Evolutionary conservation across 2,329 filamentous ascomycete species (phyloP).

Genomic region (Elsinoe australis): DNA sequence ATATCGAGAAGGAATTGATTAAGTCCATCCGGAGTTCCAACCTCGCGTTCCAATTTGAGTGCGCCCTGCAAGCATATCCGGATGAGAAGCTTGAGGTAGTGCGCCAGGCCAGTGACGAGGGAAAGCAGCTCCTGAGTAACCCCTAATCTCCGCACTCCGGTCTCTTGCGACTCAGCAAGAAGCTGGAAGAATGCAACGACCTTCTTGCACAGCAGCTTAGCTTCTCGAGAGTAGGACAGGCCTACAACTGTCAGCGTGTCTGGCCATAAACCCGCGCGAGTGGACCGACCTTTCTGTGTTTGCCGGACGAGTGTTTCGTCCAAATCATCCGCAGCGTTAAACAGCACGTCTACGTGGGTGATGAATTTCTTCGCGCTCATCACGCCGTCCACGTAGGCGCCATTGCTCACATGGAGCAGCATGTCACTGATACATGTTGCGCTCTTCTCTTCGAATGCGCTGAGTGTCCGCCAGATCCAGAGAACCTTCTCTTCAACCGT

Average conservation of each 20-base stretch:
- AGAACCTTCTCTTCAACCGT: slow-evolving; percentile 96
- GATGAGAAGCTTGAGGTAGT: slow-evolving; percentile 95
- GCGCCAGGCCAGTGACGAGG: slow-evolving; percentile 87
- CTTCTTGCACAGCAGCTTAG: slow-evolving; percentile 99
- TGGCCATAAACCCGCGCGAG: slow-evolving; percentile 7
- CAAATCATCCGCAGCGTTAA: slow-evolving; percentile 77
- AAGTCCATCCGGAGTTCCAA: slow-evolving; percentile 63
- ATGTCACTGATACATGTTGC: slow-evolving; percentile 98
- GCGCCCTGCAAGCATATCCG: slow-evolving; percentile 93
- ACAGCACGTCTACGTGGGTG: slow-evolving; percentile 87
- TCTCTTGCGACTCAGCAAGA: slow-evolving; percentile 89
- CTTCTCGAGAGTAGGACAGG: slow-evolving; percentile 84
- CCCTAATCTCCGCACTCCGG: slow-evolving; percentile 78
- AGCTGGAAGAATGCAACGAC: slow-evolving; percentile 97
- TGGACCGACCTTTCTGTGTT: slow-evolving; percentile 63
- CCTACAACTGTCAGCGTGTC: slow-evolving; percentile 30
- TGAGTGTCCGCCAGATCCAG: slow-evolving; percentile 95
- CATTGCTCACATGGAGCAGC: slow-evolving; percentile 96
- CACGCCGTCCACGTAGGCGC: slow-evolving; percentile 89
- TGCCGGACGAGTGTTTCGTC: slow-evolving; percentile 62
- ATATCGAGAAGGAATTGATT: slow-evolving; percentile 78
- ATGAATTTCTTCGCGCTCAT: slow-evolving; percentile 95
- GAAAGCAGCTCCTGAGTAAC: slow-evolving; percentile 98
- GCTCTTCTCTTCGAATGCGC: slow-evolving; percentile 93
- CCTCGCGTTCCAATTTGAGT: slow-evolving; percentile 82